Conservation (phyloP, 352 stramenopile species). For the Globisporangium middletonii region DNA sequence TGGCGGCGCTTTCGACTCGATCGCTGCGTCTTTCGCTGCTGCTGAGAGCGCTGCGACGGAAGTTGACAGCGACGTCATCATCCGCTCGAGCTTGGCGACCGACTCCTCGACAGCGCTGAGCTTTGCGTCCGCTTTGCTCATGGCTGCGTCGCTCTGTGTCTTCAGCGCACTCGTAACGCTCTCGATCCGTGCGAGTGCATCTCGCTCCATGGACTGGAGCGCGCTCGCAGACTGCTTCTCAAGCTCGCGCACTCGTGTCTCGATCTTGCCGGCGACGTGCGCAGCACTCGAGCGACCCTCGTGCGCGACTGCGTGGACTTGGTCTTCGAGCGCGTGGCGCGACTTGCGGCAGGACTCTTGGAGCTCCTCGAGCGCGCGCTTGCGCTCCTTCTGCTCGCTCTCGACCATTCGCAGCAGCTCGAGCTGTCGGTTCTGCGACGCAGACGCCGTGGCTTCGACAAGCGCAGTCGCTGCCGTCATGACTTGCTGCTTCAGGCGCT, state of each 20-base stretch:
- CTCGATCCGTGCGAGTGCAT: slow-evolving; percentile 6
- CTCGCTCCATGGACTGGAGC: slow-evolving; percentile 9
- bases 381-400: slow-evolving; percentile 46
- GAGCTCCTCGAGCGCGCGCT: slow-evolving; percentile 23
- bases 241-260: slow-evolving; percentile 26
- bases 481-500: slow-evolving; percentile 21
- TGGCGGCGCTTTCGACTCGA: no score
- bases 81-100: neutral
- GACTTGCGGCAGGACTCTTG: slow-evolving; percentile 38
- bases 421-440: slow-evolving; percentile 24
- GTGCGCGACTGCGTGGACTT: slow-evolving; percentile 30
- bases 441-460: slow-evolving; percentile 16
- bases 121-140: neutral
- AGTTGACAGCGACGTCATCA: neutral
- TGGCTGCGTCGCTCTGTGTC: neutral
- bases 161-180: slow-evolving; percentile 6
- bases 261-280: slow-evolving; percentile 21
- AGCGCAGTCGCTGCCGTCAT: slow-evolving; percentile 10
- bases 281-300: slow-evolving; percentile 30
- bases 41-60: neutral
- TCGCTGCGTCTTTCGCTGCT: neutral
- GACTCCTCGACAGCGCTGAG: slow-evolving; percentile 2
- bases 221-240: slow-evolving; percentile 21
- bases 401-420: slow-evolving; percentile 30
- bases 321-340: slow-evolving; percentile 44